Conservation (phyloP, 2,329 filamentous ascomycete genomes). For the Phialophora tarda region DNA sequence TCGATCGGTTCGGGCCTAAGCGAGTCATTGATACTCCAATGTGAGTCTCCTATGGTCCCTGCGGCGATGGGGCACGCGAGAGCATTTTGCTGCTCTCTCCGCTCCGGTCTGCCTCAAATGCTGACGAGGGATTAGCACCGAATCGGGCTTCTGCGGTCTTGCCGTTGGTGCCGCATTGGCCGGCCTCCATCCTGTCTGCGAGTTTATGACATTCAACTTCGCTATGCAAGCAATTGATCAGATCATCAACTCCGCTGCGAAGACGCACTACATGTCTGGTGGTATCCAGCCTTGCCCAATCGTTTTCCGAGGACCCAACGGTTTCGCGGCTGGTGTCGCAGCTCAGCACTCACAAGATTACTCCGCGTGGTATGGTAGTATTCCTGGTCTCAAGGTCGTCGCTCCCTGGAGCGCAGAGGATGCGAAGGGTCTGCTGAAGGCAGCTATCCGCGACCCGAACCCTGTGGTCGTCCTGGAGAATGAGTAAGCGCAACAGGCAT, state of each 20-base stretch:
- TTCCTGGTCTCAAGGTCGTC: constrained; percentile 96
- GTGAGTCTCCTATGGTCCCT: not conserved
- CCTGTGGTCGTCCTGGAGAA: constrained; percentile 90
- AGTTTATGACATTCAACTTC: constrained; percentile 99
- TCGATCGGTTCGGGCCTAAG: constrained; percentile 97
- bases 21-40: constrained; percentile 98
- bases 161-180: constrained; percentile 93
- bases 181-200: constrained; percentile 80
- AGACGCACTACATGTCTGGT: constrained; percentile 99
- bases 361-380: constrained; percentile 97
- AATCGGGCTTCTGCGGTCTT: constrained; percentile 92
- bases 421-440: constrained; percentile 96
- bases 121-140: constrained; percentile 60
- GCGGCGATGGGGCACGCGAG: not conserved
- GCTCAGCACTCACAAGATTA: constrained; percentile 99
- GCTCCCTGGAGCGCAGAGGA: constrained; percentile 96
- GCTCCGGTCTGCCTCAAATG: not conserved
- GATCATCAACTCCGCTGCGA: constrained; percentile 97
- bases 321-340: constrained; percentile 92
- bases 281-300: constrained; percentile 99
- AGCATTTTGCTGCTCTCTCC: not conserved
- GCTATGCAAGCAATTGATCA: constrained; percentile 99
- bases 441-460: constrained; percentile 97
- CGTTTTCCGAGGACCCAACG: constrained; percentile 98
- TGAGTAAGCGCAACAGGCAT: constrained; percentile 59